These are phyloP conservation scores for Cyclotella cryptica DNA, from an alignment of 108 stramenopile species.

Conservation along the genomic window DNA sequence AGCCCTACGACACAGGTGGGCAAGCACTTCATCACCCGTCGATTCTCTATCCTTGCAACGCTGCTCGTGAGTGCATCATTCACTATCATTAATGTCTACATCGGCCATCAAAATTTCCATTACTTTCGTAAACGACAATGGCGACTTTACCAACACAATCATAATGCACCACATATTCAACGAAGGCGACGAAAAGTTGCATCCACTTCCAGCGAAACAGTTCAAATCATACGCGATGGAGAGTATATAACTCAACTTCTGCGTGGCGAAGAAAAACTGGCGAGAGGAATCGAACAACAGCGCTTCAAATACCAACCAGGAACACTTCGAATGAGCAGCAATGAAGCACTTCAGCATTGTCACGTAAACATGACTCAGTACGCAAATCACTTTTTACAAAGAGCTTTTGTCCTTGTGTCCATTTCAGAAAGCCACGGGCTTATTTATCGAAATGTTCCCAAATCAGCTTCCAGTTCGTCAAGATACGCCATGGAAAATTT, in stretches of 20 bases:
- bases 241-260: not conserved
- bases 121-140: not conserved
- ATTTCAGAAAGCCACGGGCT: slow-evolving; percentile 32
- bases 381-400: slow-evolving; percentile 7
- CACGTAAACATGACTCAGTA: slow-evolving; percentile 33
- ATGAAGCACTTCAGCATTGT: slow-evolving; percentile 31
- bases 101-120: not conserved
- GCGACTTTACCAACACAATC: not conserved
- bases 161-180: not conserved
- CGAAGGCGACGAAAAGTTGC: not conserved
- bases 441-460: slow-evolving; percentile 37
- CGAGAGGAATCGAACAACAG: not conserved
- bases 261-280: not conserved
- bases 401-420: slow-evolving; percentile 11
- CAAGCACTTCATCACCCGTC: not conserved
- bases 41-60: not conserved
- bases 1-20: not conserved
- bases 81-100: not conserved
- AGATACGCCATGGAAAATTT: slow-evolving; percentile 44
- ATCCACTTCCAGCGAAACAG: not conserved
- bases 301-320: slow-evolving; percentile 32
- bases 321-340: slow-evolving; percentile 18
- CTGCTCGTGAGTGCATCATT: not conserved
- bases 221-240: not conserved
- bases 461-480: slow-evolving; percentile 36